Base-by-base conservation (phyloP, 2,329 filamentous ascomycete species). In the Macrophomina tecta region DNA sequence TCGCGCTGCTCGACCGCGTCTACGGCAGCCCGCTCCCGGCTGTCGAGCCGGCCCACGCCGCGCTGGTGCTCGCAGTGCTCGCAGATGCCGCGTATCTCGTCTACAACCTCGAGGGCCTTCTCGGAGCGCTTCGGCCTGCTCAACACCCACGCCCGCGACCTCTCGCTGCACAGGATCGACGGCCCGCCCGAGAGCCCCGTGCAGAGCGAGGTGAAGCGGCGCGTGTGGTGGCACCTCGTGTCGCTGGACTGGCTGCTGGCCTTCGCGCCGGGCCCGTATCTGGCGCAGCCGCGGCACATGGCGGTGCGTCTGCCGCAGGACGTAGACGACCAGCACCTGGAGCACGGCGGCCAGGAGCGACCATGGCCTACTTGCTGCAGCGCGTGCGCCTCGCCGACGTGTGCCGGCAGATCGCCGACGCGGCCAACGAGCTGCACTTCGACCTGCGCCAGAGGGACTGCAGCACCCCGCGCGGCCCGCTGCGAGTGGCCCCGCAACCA, bases 201-300 rank as follows among this genome's bases (percentile, higher is more conserved):
- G 49, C 12, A 40, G 65, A 16, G 23, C 74, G 80, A 81, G 56
- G 73, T 77, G 2, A 74, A 75, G 32, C 68, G 80, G 38, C 75
- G 79, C n/a, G 69, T 80, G 2, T 81, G 78, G 79, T 81, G 79
- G 79, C 79, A 81, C 70, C 66, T 81, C 8, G 74, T 72, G 30
- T 70, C 74, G 9, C 75, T 74, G 40, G 79, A 81, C 63, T 81
- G 78, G 55, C 51, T 70, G 12, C 56, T 65, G 5, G 51, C 69
- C 16, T 66, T 69, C 49, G 61, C 66, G 14, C 52, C 63, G 18
- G 69, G 69, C 2, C 69, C 68, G 2, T 81, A 81, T 68, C 73
- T 72, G 6, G 74, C 79, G 8, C 71, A 79, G 36, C 75, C 75
- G 4, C 70, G 72, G 3, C 80, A 82, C 16, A 82, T 81, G 76